phyloP scores from a whole-genome alignment of 768 basidiomycete species.

The Calocybe gangraenosa region DNA sequence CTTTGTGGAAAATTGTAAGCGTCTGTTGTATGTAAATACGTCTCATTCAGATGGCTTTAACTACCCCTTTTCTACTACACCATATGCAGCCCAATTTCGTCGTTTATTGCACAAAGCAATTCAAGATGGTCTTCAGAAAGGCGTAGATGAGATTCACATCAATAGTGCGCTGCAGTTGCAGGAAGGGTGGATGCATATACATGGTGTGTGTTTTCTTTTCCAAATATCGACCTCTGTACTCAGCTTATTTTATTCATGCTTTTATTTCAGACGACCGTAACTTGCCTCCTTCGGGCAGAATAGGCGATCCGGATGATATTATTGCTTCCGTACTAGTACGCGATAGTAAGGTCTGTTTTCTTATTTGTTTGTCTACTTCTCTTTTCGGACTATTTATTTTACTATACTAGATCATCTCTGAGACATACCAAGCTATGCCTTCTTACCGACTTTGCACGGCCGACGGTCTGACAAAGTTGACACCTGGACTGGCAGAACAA shows the following conservation, averaged over 20 bases:
- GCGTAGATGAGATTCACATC: slow-evolving; percentile 60
- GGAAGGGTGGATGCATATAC: slow-evolving; percentile 87
- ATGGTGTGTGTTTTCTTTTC: slow-evolving; percentile 31
- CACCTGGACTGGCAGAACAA: slow-evolving; percentile 55
- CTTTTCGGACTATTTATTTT: not conserved
- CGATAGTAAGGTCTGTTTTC: slow-evolving; percentile 51
- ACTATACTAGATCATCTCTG: slow-evolving; percentile 47
- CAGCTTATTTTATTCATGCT: too few species aligned
- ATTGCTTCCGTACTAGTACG: slow-evolving; percentile 71
- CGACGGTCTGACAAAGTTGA: slow-evolving; percentile 67
- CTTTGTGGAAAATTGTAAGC: slow-evolving; percentile 68
- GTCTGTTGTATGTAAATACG: too few species aligned
- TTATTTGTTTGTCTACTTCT: not conserved
- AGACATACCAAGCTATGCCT: slow-evolving; percentile 83
- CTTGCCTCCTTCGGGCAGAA: slow-evolving; percentile 66
- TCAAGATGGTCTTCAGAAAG: slow-evolving; percentile 47
- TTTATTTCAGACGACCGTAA: slow-evolving; percentile 78
- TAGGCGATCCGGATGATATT: slow-evolving; percentile 84
- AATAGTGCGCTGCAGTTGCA: slow-evolving; percentile 63
- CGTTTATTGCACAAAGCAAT: slow-evolving; percentile 58
- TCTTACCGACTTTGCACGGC: slow-evolving; percentile 76
- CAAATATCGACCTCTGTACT: slow-evolving; percentile 8
- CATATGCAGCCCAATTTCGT: slow-evolving; percentile 50
- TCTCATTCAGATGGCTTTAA: not conserved
- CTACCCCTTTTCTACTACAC: too few species aligned